These are phyloP conservation scores for Paraconiothyrium sp. DNA, from an alignment of 2,329 filamentous ascomycete species.

Conservation along the genomic window DNA sequence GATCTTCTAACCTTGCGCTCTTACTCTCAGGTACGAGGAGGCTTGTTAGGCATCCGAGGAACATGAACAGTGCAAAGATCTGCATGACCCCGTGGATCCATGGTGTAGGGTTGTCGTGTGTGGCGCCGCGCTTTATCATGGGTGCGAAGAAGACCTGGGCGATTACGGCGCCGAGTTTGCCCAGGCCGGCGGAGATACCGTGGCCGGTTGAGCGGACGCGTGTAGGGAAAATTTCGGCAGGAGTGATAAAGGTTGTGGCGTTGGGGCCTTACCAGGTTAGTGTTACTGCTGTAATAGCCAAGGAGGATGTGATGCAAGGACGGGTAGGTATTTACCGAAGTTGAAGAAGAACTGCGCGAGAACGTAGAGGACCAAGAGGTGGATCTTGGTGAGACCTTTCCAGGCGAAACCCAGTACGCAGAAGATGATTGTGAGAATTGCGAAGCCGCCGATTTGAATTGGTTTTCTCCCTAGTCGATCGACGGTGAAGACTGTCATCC, in stretches of 20 bases:
- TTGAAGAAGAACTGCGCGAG: constrained; percentile 64
- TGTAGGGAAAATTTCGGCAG: constrained; percentile 63
- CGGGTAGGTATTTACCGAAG: constrained; percentile 48
- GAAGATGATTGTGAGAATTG: constrained; percentile 59
- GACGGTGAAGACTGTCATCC: constrained; percentile 78
- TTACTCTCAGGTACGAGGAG: constrained; percentile 82
- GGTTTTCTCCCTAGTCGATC: constrained; percentile 81
- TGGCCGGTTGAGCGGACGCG: constrained; percentile 59
- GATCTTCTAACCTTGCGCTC: constrained; percentile 75
- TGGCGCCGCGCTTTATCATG: constrained; percentile 63
- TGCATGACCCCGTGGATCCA: constrained; percentile 79
- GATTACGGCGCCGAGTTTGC: constrained; percentile 61
- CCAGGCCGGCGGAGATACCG: constrained; percentile 59
- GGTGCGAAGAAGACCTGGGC: constrained; percentile 61
- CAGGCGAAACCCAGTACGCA: constrained; percentile 61
- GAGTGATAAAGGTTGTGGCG: constrained; percentile 62
- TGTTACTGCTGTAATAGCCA: constrained; percentile 42
- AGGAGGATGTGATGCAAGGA: constrained; percentile 64
- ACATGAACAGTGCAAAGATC: constrained; percentile 83
- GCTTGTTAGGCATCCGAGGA: constrained; percentile 73
- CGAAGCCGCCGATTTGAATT: constrained; percentile 71
- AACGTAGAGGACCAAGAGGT: constrained; percentile 58
- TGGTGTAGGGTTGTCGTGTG: constrained; percentile 62
- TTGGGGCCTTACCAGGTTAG: constrained; percentile 49
- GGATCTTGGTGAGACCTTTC: constrained; percentile 53